Base-by-base conservation (phyloP, 2,329 filamentous ascomycete species). In the Calycina herbarum region DNA sequence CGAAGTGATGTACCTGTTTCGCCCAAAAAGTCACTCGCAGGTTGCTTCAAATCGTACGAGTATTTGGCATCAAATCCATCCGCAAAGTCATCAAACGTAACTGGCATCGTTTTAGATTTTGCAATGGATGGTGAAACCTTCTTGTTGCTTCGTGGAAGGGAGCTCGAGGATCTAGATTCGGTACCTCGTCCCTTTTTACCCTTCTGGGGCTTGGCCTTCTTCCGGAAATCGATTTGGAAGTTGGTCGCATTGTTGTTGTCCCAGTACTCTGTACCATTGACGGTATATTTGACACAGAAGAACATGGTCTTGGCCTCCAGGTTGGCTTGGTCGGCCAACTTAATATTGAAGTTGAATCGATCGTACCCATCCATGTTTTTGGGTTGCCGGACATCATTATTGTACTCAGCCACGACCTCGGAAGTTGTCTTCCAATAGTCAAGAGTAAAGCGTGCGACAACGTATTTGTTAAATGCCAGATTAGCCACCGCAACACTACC, bases 401-500 rank as follows among this genome's bases (percentile, higher is more conserved):
- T 89, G 80, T 87, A 99, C 73, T 97, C 93, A n/a, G 92, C 94
- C 45, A 85, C 84, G 1, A 98, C 91, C 76, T 99, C 95, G 0
- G 95, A 99, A 0, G 94, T 96, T 0, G 95, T 99, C 83, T 96
- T 97, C 95, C 95, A 99, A 80, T 96, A 95, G 78, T 99, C 95
- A 58, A 97, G 85, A 0, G 95, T 99, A 78, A 99, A 99, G 61
- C 95, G 88, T 77, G 93, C 94, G n/a, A 90, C 88, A 63, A 99
- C 92, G 5, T 83, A 78, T 79, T 99, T 99, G 63, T 94, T 86
- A 79, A 96, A 99, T 0, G 93, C 87, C 56, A 98, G 79, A 78
- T 99, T 99, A 76, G 90, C 88, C 27, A 96, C 94, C 7, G 88
- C 91, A 62, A 97, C 85, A 20, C 88, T 91, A 13, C 95, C 95